Base-by-base conservation (phyloP, 2,329 filamentous ascomycete species). In the Neopestalotiopsis rosae region DNA sequence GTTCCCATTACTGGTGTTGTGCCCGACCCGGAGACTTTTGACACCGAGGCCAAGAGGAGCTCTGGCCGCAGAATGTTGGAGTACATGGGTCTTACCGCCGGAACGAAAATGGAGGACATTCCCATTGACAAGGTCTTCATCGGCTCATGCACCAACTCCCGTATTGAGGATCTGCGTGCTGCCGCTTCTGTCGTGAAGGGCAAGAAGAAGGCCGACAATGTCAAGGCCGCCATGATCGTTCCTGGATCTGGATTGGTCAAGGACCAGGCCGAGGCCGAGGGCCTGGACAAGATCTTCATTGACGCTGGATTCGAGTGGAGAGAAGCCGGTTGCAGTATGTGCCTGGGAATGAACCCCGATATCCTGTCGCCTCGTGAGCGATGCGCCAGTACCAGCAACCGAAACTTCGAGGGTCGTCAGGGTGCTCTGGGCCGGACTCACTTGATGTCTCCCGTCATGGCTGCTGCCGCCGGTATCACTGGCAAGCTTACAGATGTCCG, bases 261-360 rank as follows among this genome's bases (percentile, higher is more conserved):
- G 87, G 89, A 91, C 70, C 92, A 94, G 81, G 96, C 96, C 5
- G 95, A 99, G 82, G 85, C 89, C 2, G 96, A 98, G 82, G 95
- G 95, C 66, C 90, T 99, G 4, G 94, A 98, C 83, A 94, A 94
- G 85, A 92, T 98, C 78, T 98, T 99, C 82, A 78, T 84, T 9
- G 94, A 97, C 71, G 95, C 96, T 63, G 96, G 96, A 7, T 98
- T 98, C 74, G 95, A 98, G 81, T 98, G 95, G 95, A 90, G 96
- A 79, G 96, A 99, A 84, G 96, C 96, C 73, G 96, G 96, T 64
- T 99, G 96, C 88, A 97, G 94, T 71, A 99, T 99, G 96, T 98
- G 96, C 80, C 88, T 99, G 67, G 96, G 96, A 79, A 99, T 99
- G 95, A 99, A 99, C 86, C 95, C 96, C 0, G 96, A 99, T 80